These are phyloP conservation scores for Fusarium vanettenii DNA, from an alignment of 2,329 filamentous ascomycete species.

Conservation along the genomic window DNA sequence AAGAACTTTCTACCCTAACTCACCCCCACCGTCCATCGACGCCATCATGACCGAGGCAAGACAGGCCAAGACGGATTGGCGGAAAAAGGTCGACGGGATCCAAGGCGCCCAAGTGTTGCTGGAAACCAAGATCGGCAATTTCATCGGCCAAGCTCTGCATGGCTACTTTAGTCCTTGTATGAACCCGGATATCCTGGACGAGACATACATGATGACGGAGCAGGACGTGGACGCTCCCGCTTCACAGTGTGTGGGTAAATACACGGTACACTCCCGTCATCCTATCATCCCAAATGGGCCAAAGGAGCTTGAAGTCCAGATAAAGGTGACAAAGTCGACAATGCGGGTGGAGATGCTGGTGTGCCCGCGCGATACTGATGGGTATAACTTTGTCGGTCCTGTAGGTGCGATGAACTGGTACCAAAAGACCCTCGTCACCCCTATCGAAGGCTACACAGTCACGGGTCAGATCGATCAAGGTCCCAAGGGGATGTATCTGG, in stretches of 20 bases:
- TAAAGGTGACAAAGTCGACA: background rate
- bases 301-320: background rate
- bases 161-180: background rate
- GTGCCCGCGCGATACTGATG: background rate
- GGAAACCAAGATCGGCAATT: background rate
- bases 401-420: background rate
- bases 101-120: background rate
- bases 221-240: background rate
- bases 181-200: background rate
- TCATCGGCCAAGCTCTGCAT: background rate
- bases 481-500: background rate
- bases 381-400: background rate
- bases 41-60: background rate
- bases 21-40: background rate
- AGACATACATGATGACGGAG: background rate
- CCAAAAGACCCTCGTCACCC: background rate
- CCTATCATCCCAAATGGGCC: constrained; percentile 1
- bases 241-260: background rate
- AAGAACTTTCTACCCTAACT: background rate
- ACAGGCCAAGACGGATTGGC: background rate
- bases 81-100: background rate
- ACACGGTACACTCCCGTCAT: background rate
- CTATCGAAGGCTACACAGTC: background rate
- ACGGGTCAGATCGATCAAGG: background rate
- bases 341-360: background rate